Conservation (phyloP, 495 filamentous ascomycete genomes). For the Staphylotrichum longicolle region DNA sequence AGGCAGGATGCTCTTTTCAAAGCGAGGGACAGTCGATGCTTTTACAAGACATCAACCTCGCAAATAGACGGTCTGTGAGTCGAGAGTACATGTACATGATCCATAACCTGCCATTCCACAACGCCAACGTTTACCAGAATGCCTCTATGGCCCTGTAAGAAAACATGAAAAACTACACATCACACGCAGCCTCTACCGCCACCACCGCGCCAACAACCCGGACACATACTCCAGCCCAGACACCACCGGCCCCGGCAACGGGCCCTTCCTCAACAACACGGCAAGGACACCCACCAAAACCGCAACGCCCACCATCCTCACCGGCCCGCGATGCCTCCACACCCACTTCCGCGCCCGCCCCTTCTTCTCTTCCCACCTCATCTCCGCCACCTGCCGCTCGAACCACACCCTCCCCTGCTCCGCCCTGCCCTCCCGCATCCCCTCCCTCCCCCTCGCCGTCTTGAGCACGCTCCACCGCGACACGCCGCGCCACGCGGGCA, state of each 20-base stretch:
- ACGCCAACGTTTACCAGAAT: no score
- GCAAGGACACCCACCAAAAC: constrained; percentile 59
- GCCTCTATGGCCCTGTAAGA: no score
- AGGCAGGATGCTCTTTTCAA: not conserved
- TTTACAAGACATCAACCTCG: no score
- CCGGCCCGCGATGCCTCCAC: constrained; percentile 60
- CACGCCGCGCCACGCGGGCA: constrained; percentile 65
- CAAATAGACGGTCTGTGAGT: no score
- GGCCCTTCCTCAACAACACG: constrained; percentile 38
- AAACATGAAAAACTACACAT: not conserved
- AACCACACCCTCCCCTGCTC: constrained; percentile 49
- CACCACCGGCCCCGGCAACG: constrained; percentile 19
- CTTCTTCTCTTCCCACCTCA: constrained; percentile 59
- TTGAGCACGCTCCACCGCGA: constrained; percentile 78
- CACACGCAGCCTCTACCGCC: constrained; percentile 12
- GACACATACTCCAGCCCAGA: constrained; percentile 26
- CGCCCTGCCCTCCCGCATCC: not conserved
- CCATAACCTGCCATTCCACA: no score
- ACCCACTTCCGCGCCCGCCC: constrained; percentile 52
- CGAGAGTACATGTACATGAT: no score
- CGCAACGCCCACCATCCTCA: constrained; percentile 58
- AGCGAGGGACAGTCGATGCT: no score
- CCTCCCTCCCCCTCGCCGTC: constrained; percentile 41
- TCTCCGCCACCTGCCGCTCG: constrained; percentile 62
- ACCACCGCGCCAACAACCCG: constrained; percentile 23